phyloP scores from a whole-genome alignment of 1,284 basidiomycete genomes.

The Boletus smithii region DNA sequence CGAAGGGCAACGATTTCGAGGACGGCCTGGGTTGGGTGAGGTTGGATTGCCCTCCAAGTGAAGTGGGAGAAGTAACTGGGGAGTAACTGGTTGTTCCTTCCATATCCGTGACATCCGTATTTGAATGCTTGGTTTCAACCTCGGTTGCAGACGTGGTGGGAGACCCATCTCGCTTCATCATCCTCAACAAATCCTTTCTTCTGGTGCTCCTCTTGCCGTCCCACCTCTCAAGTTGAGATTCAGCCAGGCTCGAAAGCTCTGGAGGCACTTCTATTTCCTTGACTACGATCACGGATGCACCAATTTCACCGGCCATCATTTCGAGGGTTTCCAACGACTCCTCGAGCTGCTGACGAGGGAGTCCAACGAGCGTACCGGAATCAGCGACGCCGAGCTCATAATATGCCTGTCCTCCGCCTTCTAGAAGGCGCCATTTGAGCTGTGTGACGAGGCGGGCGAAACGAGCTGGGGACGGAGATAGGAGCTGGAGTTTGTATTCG shows the following conservation, averaged over 20 bases:
- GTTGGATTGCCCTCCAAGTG: neutral
- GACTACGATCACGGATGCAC: conserved; percentile 83
- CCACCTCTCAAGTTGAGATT: conserved; percentile 32
- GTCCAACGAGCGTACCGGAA: conserved; percentile 80
- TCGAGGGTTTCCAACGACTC: conserved; percentile 79
- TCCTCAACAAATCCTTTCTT: conserved; percentile 21
- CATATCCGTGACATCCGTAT: conserved; percentile 32
- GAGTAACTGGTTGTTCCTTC: conserved; percentile 35
- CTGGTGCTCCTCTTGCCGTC: conserved; percentile 23
- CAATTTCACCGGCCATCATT: conserved; percentile 90
- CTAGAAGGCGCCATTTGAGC: conserved; percentile 90
- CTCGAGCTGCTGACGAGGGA: conserved; percentile 73
- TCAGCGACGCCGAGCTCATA: conserved; percentile 91
- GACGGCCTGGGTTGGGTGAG: neutral
- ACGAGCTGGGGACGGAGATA: conserved; percentile 65
- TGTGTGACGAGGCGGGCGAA: conserved; percentile 85
- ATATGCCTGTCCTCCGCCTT: conserved; percentile 88
- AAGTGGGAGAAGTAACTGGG: conserved; percentile 2
- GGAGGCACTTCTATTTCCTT: conserved; percentile 79
- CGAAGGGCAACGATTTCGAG: conserved; percentile 5
- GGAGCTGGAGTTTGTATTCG: conserved; percentile 84
- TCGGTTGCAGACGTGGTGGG: conserved; percentile 41
- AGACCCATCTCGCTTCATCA: conserved; percentile 19
- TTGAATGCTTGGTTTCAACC: conserved; percentile 29
- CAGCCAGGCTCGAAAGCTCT: conserved; percentile 41